phyloP scores from a whole-genome alignment of 2,329 filamentous ascomycete genomes.

The Penicillium capsulatum region DNA sequence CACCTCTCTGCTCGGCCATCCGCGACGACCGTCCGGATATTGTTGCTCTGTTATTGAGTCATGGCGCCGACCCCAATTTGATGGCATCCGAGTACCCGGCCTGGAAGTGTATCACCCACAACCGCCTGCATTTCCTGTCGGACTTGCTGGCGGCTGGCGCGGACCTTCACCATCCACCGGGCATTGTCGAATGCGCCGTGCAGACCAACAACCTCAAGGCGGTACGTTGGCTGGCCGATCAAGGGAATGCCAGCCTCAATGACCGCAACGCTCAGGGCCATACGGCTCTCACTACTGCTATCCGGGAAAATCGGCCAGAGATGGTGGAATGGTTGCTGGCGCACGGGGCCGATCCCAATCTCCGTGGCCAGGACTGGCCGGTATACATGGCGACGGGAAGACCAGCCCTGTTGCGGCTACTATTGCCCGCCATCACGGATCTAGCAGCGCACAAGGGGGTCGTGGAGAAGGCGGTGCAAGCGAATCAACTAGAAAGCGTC shows the following conservation, averaged over 20 bases:
- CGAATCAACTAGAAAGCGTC: constrained; percentile 63
- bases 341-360: constrained; percentile 58
- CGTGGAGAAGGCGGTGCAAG: constrained; percentile 63
- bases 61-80: constrained; percentile 51
- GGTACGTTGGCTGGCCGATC: constrained; percentile 57
- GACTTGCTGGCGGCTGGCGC: constrained; percentile 58
- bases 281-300: constrained; percentile 63
- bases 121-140: constrained; percentile 58
- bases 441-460: constrained; percentile 52
- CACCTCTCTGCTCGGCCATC: constrained; percentile 64
- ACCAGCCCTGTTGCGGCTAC: constrained; percentile 56
- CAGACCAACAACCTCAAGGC: constrained; percentile 59
- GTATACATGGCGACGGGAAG: constrained; percentile 64
- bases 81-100: constrained; percentile 61
- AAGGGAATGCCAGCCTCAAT: constrained; percentile 56
- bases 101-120: constrained; percentile 66
- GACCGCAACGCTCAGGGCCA: constrained; percentile 55
- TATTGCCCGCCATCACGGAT: constrained; percentile 51
- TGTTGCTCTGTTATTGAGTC: constrained; percentile 54
- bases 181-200: constrained; percentile 63
- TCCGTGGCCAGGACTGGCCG: constrained; percentile 66
- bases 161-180: constrained; percentile 57
- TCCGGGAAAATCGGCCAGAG: constrained; percentile 56
- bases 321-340: constrained; percentile 57
- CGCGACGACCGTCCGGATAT: constrained; percentile 62